Base-by-base conservation (phyloP, 2,329 filamentous ascomycete genomes). In the Cordyceps pruinosa region DNA sequence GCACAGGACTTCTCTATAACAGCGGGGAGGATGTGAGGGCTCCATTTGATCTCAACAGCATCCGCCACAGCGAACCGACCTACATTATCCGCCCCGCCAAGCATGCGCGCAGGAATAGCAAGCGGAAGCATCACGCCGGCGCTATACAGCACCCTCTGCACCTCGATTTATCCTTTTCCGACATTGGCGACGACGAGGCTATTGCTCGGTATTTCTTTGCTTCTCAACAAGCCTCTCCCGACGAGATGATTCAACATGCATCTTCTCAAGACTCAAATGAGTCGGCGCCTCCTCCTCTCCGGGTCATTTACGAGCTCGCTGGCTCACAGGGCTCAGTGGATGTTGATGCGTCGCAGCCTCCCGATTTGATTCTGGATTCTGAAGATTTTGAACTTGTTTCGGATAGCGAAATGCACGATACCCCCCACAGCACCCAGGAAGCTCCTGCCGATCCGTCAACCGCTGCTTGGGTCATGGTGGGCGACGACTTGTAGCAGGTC, bases 401-500 rank as follows among this genome's bases (percentile, higher is more conserved):
- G 10, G 70, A 74, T 42, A 67, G 66, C 50, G 70, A 73, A 45
- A 60, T 72, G 32, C 68, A 69, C n/a, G 60, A 68, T 45, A 55
- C 62, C 10, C 70, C 66, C 34, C 62, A 64, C 59, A 61, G 50
- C 67, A 70, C 46, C 57, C 63, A 61, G 63, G 65, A 60, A 17
- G 63, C 64, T 53, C 58, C 64, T 46, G 62, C 65, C 35, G 63
- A 56, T 42, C 9, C 54, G n/a, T 56, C 63, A 53, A 64, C 68
- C 25, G 72, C 71, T 42, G 64, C 70, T 60, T 77, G 74, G 74
- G 69, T 76, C 35, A 68, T 77, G 66, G 66, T 77, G 63, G 72
- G 70, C 65, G 73, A 76, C 70, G 75, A 70, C 73, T 75, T 69
- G 72, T 72, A 77, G 68, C 73, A 76, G 66, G 71, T 74, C 72